Evolutionary conservation across 2,329 filamentous ascomycete species (phyloP), one percentile per base, ranked within the genome.

Genomic region (Calcarisporium arbuscula): DNA sequence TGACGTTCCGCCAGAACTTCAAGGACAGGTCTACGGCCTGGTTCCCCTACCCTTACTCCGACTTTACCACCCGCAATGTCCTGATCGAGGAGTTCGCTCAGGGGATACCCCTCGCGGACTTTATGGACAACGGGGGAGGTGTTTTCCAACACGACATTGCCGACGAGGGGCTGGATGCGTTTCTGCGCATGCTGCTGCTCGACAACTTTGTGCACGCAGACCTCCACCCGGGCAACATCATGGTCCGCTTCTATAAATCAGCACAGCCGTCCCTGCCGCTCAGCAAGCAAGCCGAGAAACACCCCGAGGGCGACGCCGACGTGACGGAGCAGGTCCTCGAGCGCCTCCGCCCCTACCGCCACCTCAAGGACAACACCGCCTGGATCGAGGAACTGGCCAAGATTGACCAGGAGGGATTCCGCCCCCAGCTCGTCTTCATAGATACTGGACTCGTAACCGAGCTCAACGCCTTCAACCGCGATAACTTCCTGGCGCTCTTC

Each of bases 151-250:
- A 86, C 49, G 90, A 95, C 45, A 94, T 98, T 43, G 89, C 92
- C 4, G 82, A 94, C 38, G 90, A 96, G 63, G 92, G 92, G 0
- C 74, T 98, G 0, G 89, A 98, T 56, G 89, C 90, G 4, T 98
- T 98, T 60, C 64, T 98, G 32, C 86, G 89, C 51, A 98, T 98
- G 92, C 67, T 98, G 12, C 72, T 98, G 10, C 82, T 98, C 25
- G 92, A 98, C 59, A 98, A 98, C 57, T 98, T 98, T 57, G 82
- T 95, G 18, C 92, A 98, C 54, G 90, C 92, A 5, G 92, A 98
- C 55, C 66, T 98, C 19, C 92, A 98, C 55, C 92, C 92, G 0
- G 92, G 92, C 18, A 98, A 98, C 57, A 96, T 98, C 62, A 96
- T 98, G 89, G 90, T 98, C 30, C 87, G 94, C 43, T 98, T 98